Percentiles rank a stretch among this genome's conserved stretches.
Evolutionary conservation across 225 moss, liverwort and hornwort species (phyloP).

Genomic region (Bryum argenteum): DNA sequence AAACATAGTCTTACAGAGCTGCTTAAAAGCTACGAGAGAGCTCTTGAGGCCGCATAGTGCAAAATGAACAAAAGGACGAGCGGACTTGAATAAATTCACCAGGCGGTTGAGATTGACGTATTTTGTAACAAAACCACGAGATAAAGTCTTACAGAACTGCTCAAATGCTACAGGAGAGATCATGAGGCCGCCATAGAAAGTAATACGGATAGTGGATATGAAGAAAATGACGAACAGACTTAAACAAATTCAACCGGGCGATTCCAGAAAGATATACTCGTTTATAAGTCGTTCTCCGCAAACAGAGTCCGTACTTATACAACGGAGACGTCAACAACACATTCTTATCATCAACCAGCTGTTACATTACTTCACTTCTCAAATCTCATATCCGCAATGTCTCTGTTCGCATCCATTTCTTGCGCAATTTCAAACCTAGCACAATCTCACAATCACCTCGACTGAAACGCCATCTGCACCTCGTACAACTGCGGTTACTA

Average conservation of each 20-base stretch:
- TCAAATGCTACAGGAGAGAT: too few species aligned
- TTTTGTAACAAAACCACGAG: background rate
- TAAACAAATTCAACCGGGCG: too few species aligned
- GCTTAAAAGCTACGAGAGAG: background rate
- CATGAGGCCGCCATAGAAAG: too few species aligned
- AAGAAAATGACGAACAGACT: too few species aligned
- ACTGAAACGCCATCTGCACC: too few species aligned
- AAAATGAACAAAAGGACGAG: background rate
- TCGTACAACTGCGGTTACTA: too few species aligned
- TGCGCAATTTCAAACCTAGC: too few species aligned
- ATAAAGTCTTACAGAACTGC: too few species aligned
- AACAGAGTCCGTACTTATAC: background rate
- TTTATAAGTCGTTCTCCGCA: conserved; percentile 10
- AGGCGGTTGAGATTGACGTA: conserved; percentile 3
- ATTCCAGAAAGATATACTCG: conserved; percentile 4
- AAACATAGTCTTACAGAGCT: conserved; percentile 18
- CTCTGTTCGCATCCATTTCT: too few species aligned
- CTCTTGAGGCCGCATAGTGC: too few species aligned
- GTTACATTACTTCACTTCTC: background rate
- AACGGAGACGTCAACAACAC: background rate
- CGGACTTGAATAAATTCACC: conserved; percentile 14
- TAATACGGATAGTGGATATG: too few species aligned
- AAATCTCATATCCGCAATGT: background rate
- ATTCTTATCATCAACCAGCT: background rate
- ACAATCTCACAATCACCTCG: too few species aligned